phyloP scores from a whole-genome alignment of 23 red algal genomes.

The Gracilaria domingensis region DNA sequence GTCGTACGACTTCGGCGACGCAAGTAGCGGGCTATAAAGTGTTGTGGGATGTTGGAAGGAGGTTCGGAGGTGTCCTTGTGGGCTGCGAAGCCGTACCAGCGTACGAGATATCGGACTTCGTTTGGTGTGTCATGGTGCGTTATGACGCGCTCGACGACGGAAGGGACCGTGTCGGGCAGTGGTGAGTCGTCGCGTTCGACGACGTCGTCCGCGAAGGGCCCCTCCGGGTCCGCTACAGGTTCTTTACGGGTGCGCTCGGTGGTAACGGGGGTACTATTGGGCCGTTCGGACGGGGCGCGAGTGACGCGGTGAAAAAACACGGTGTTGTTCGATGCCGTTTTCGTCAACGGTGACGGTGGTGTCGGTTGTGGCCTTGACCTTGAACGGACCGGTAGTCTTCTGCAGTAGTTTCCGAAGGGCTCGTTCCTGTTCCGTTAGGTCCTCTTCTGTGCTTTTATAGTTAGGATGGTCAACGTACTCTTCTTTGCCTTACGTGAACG shows the following conservation, averaged over 20 bases:
- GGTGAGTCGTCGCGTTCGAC: too few relatives aligned
- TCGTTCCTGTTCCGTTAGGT: not conserved
- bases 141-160: not conserved
- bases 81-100: not conserved
- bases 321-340: not conserved
- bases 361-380: not conserved
- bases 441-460: not conserved
- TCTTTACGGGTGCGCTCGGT: not conserved
- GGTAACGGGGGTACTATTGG: not conserved
- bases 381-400: too few relatives aligned
- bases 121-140: not conserved
- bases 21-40: too few relatives aligned
- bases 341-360: conserved; percentile 10
- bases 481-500: too few relatives aligned
- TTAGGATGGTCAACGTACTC: not conserved
- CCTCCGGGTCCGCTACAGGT: not conserved
- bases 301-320: not conserved
- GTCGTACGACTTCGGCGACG: too few relatives aligned
- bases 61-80: not conserved
- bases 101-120: not conserved
- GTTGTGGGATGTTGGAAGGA: not conserved
- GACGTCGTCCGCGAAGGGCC: not conserved
- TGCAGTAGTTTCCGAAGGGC: not conserved
- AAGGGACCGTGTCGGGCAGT: not conserved
- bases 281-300: too few relatives aligned